A percentile compares a stretch with the other conserved stretches of the same genome.
phyloP scores from a whole-genome alignment of 2,329 filamentous ascomycete species.

The Hypoxylon sp. region DNA sequence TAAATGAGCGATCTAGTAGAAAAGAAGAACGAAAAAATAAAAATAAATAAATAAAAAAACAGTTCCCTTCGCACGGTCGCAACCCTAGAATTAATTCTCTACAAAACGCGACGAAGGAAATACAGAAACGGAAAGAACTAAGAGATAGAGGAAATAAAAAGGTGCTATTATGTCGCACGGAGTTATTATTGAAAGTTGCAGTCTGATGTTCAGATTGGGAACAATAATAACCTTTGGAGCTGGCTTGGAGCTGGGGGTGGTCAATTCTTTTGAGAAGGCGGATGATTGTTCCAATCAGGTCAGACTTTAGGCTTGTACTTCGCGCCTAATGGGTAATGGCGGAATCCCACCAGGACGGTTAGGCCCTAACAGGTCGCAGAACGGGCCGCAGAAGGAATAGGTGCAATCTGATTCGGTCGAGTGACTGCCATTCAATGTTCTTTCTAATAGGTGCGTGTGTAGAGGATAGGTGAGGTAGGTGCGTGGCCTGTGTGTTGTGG shows the following conservation, averaged over 20 bases:
- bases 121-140: constrained; percentile 2
- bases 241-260: constrained; percentile 30
- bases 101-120: constrained; percentile 20
- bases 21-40: background rate
- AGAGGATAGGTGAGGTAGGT: background rate
- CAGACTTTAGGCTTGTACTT: constrained; percentile 47
- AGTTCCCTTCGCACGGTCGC: constrained; percentile 29
- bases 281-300: constrained; percentile 52
- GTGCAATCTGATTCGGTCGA: constrained; percentile 52
- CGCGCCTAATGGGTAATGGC: constrained; percentile 49
- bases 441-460: constrained; percentile 9
- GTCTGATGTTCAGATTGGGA: constrained; percentile 39
- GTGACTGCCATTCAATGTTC: constrained; percentile 23
- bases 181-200: constrained; percentile 37
- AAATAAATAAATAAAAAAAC: background rate
- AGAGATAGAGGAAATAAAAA: constrained; percentile 1
- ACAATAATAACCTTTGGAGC: constrained; percentile 32
- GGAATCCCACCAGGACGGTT: constrained; percentile 54
- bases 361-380: constrained; percentile 52
- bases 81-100: constrained; percentile 7
- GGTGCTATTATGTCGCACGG: constrained; percentile 30
- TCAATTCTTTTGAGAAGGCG: constrained; percentile 41
- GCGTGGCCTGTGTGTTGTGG: background rate
- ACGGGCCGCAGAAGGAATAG: constrained; percentile 54
- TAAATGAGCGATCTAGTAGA: constrained; percentile 4